Evolutionary conservation across 1,284 basidiomycete species (phyloP), one percentile per base, ranked within the genome.

Genomic region (Somion occarium): DNA sequence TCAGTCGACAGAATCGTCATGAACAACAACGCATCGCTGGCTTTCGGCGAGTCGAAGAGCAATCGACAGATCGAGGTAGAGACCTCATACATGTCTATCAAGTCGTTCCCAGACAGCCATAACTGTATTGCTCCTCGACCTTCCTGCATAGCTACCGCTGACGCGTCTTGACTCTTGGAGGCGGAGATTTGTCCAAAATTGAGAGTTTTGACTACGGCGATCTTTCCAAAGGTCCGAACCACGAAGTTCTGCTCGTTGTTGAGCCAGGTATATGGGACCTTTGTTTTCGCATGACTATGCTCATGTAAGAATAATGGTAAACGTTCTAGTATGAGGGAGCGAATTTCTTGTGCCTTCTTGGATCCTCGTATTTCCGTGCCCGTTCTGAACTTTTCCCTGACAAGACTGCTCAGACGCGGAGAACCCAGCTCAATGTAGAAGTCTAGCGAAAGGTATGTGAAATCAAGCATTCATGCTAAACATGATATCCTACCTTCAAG

Each of bases 1-100:
- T 95, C 90, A 0, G 94, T 97, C 0, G 91, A 92, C 11, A 99
- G 77, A 44, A 99, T 91, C 0, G 93, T 96, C 83, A 92, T 91
- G 61, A 97, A 89, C 12, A 98, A 68, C 5, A 98, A 71, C 0
- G 88, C 81, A 62, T 97, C 93, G 59, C 92, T 91, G 5, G 83
- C 80, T 62, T 88, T 88, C 2, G 83, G 83, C 2, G 80, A 77
- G 46, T 85, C 79, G 55, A 96, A 88, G 19, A 96, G 67, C 3
- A 88, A 65, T 5, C 83, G 80, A 64, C 89, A 92, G 26, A 97
- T 72, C 0, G 88, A 85, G 0, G 82, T 84, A 0, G 93, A 86
- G 18, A 95, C 85, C 90, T 97, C 94, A 62, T 92, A 97, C 79
- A 92, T 90, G 63, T 98, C 94, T n/a, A 88, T 71, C 55, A 89